These are phyloP conservation scores for Tetrapyrgos nigripes DNA, from an alignment of 1,284 basidiomycete genomes.

Conservation along the genomic window DNA sequence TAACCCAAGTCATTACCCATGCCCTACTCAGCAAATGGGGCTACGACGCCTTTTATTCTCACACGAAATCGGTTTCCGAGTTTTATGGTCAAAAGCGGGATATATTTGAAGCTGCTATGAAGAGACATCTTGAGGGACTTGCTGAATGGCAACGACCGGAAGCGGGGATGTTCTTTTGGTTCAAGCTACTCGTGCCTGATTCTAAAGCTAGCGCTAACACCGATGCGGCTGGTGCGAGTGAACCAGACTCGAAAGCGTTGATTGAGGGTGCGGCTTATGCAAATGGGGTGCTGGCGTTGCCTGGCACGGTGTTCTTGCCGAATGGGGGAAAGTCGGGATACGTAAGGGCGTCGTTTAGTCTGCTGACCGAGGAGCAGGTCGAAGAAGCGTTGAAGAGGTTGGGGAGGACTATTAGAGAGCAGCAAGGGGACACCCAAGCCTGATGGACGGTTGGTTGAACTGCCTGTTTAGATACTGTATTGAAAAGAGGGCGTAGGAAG, in stretches of 20 bases:
- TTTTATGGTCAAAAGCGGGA: constrained; percentile 86
- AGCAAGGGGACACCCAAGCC: too few species aligned
- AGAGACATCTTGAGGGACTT: constrained; percentile 37
- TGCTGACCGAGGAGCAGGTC: constrained; percentile 72
- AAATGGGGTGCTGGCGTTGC: constrained; percentile 88
- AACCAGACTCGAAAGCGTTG: constrained; percentile 78
- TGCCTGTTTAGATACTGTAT: too few species aligned
- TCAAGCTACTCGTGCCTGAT: constrained; percentile 64
- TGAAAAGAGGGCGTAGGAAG: too few species aligned
- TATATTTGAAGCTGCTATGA: constrained; percentile 71
- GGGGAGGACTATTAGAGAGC: constrained; percentile 62
- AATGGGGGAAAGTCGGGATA: constrained; percentile 71
- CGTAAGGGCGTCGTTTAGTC: constrained; percentile 83
- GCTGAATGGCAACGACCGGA: constrained; percentile 88
- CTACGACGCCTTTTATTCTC: constrained; percentile 77
- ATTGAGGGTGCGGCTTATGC: constrained; percentile 82
- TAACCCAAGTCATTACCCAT: constrained; percentile 80
- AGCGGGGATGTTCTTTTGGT: constrained; percentile 94
- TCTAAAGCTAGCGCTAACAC: too few species aligned
- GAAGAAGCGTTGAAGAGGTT: constrained; percentile 80
- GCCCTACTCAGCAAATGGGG: constrained; percentile 82
- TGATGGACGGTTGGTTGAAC: too few species aligned
- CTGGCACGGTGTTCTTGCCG: constrained; percentile 82
- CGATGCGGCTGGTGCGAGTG: constrained; percentile 43
- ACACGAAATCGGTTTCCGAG: constrained; percentile 73